Base-by-base conservation (phyloP, 2,329 filamentous ascomycete species). In the Penicillium sumatraense region DNA sequence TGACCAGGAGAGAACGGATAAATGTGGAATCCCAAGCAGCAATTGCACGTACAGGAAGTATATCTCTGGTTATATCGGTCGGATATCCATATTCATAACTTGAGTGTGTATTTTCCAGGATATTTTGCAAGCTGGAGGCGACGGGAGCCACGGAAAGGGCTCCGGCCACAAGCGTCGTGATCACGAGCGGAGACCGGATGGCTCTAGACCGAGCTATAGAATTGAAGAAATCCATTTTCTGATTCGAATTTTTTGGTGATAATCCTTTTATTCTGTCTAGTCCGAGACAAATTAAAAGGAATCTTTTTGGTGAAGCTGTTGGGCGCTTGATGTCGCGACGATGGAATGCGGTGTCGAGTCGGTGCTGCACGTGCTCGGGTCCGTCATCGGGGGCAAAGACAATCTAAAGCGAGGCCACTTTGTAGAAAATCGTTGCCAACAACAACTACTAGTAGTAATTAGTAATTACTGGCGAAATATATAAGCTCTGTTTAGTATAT, bases 61-160 rank as follows among this genome's bases (percentile, higher is more conserved):
- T 84, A 1, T 79, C 83, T 56, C 84, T 78, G 1, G 85, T 87
- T 18, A 87, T 75, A 63, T 85, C 82, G 0, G 85, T 87, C 0
- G 85, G 85, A 70, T 87, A 87, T 16, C 69, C 77, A 69, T 86
- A 86, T 18, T 81, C 73, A 9, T 78, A 71, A 44, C 77, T 79
- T 20, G 75, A 70, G 62, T 83, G 78, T 5, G 82, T 84, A 61
- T 84, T 80, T 51, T 77, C 74, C 49, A 87, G 68, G 49, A 87
- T 82, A 54, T 80, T 80, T 63, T 86, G 82, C 42, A 87, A 71
- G 36, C 77, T 73, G 14, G 75, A 71, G 11, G 79, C 78, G 21
- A 81, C 58, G 7, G 68, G 59, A 40, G 62, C 65, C 36, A 55
- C 60, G 9, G 68, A 56, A 29, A 67, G 57, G 51, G 64, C 54